Base-by-base conservation (phyloP, 1,139 yeast species). In the Geotrichum phurueaensis region DNA sequence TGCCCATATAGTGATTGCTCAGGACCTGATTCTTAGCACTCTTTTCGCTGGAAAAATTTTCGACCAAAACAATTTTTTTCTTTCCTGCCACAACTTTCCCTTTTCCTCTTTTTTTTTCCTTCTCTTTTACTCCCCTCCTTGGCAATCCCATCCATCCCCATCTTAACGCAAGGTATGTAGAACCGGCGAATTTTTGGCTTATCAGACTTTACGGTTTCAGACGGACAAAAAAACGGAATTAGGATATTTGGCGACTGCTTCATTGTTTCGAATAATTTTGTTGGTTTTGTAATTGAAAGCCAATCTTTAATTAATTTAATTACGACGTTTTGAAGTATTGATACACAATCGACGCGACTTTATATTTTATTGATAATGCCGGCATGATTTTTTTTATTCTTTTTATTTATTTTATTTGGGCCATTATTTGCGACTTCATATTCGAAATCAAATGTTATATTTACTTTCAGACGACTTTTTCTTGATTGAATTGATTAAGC, bases 131-230 rank as follows among this genome's bases (percentile, higher is more conserved):
- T 27, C 55, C 39, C 49, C 33, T 53, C 43, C 49, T 15, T 36
- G 29, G 49, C n/a, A 20, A 45, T 23, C n/a, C 49, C 43, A 53
- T 36, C 18, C n/a, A 53, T 36, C 55, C 55, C 55, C 33, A 39
- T 53, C 55, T 36, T 47, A 47, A 53, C 50, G 23, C 43, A 53
- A 53, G 55, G 55, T 53, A 53, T 23, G 55, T 53, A 36, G 15
- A 53, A 3, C n/a, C 10, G 18, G 18, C 43, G 43, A 36, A 27
- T n/a, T n/a, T 36, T 36, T 33, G 43, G 18, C 4, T 1, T 1
- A n/a, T n/a, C 2, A 36, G 43, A 15, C 18, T 36, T 9, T 12
- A 36, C 15, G 43, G 18, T 36, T 36, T 36, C 43, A 36, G 43
- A 36, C 43, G 43, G 43, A 13, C 18, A 13, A 36, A 13, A 33